Base-by-base conservation (phyloP, 1,284 basidiomycete species). In the Blastosporella zonata region DNA sequence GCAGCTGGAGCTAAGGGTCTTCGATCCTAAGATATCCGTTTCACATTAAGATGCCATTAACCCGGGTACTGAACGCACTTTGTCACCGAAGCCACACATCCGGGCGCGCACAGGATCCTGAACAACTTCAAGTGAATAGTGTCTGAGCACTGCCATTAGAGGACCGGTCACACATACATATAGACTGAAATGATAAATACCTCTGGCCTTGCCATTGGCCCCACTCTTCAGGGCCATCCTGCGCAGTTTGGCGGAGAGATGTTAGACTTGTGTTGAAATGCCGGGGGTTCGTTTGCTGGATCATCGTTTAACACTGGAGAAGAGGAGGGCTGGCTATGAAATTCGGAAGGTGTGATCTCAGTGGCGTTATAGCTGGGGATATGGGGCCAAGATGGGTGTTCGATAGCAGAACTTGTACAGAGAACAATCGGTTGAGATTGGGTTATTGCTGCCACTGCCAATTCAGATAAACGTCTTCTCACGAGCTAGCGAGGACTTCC, bases 51-150 rank as follows among this genome's bases (percentile, higher is more conserved):
- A 21, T 35, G 56, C 40, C 43, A 40, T 17, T 54, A 31, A 36
- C 43, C 52, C 18, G 38, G 21, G 33, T 38, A 15, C 18, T 43
- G 28, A 36, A 59, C 66, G 52, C 55, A 92, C 93, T 76, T 94
- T 95, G 73, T 95, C 92, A 45, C 93, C 93, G 67, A 95, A 94
- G 3, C 93, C 93, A 67, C 93, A 95, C 82, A 94, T 94, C 58
- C 93, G 81, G 29, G 93, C 93, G 37, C 93, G 79, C 41, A 91
- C 68, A 28, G 93, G 93, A 59, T 95, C 82, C 63, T 96, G 92
- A 3, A 90, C 79, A 56, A 94, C 81, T 57, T 90, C 83, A 33
- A 95, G 77, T 9, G 84, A 81, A 65, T 93, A 94, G 59, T 85
- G 75, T 62, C 91, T 92, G 62, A 9, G 25, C 15, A 20, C 37